Evolutionary conservation across 257 asterid species (phyloP), one percentile per base, ranked within the genome.

Genomic region (Solanum pennellii): DNA sequence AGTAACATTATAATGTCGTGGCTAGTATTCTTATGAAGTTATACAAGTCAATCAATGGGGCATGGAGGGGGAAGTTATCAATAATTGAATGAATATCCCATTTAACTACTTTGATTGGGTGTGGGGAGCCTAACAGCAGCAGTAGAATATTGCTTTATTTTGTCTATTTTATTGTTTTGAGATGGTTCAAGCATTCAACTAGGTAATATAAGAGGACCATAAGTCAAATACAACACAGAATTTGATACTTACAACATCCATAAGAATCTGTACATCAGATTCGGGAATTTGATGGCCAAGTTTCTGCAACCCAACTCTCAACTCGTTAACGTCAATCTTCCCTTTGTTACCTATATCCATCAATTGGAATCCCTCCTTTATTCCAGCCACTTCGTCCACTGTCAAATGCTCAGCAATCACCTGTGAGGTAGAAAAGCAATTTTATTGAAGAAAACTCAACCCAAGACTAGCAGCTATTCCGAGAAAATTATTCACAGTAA

Each of bases 381-480:
- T 89, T 60, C 93, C 91, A 18, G 93, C 93, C 86, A 87, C 92
- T 88, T 91, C 93, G 86, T 91, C 93, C 65, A 82, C 91, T 3
- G 94, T 89, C 89, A 92, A 76, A 89, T 92, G 92, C 74, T 92
- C 94, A 1, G 94, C 94, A 31, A 92, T 90, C 75, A 92, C 94
- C 94, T 92, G 90, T 69, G 27, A 74, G 21, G 35, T 75, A 49
- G 44, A 47, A 45, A 73, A 87, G 45, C 86, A 86, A 68, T 74
- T 72, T 76, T 37, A 89, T 62, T 33, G 6, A 20, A 35, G 39
- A 68, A 68, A 31, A 62, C 9, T 74, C 49, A 76, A 49, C 10
- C 45, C 35, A 35, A 56, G 73, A 21, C 39, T 37, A 74, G 49
- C 71, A 84, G 76, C 87, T 62, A 27, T 21, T 56, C 66, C 3